phyloP scores from a whole-genome alignment of 495 filamentous ascomycete genomes.

The Chaetomium fimeti region DNA sequence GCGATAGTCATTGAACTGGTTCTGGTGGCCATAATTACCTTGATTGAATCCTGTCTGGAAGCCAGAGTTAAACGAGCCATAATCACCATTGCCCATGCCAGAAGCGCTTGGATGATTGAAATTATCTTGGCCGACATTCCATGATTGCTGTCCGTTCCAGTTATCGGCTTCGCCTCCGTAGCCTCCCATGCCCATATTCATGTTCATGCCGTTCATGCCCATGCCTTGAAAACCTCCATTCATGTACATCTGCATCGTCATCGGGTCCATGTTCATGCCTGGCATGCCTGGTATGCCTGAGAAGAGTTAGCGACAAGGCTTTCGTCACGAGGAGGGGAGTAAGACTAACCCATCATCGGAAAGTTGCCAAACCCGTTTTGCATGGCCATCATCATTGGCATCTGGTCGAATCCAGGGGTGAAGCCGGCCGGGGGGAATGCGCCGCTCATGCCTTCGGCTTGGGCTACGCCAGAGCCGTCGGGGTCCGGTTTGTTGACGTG shows the following conservation, averaged over 20 bases:
- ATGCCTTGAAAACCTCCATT: conserved; percentile 75
- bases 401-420: conserved; percentile 68
- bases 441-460: conserved; percentile 51
- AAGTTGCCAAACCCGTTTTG: conserved; percentile 63
- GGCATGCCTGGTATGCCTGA: conserved; percentile 68
- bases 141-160: conserved; percentile 68
- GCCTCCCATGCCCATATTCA: conserved; percentile 83
- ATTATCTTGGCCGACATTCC: conserved; percentile 74
- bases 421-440: conserved; percentile 66
- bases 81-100: conserved; percentile 75
- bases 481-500: conserved; percentile 37
- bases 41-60: conserved; percentile 60
- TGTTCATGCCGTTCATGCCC: conserved; percentile 91
- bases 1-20: conserved; percentile 65
- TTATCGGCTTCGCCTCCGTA: conserved; percentile 60
- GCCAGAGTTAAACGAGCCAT: conserved; percentile 76
- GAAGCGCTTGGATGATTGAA: conserved; percentile 68
- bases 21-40: conserved; percentile 61
- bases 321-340: not conserved
- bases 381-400: conserved; percentile 70
- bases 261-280: conserved; percentile 83
- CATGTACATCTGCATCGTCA: conserved; percentile 88
- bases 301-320: conserved; percentile 23
- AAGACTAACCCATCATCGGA: conserved; percentile 80
- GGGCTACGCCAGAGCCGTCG: conserved; percentile 40